Conservation (phyloP, 2,329 filamentous ascomycete genomes). For the Podosphaera leucotricha region DNA sequence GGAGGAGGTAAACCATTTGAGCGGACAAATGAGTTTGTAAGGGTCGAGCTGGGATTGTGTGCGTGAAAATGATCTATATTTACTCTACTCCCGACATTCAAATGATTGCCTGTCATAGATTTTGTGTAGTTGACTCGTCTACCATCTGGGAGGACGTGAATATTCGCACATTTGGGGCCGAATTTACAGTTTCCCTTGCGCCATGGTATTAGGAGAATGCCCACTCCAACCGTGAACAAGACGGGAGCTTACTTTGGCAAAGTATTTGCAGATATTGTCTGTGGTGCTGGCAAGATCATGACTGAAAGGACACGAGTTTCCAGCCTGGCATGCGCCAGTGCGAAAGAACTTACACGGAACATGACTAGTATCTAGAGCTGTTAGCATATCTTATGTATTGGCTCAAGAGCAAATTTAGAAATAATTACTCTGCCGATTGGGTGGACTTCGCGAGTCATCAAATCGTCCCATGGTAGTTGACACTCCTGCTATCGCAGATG, state of each 20-base stretch:
- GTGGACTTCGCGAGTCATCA: constrained; percentile 37
- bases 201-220: background rate
- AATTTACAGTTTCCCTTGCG: constrained; percentile 92
- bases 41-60: constrained; percentile 46
- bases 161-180: constrained; percentile 88
- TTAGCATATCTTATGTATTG: constrained; percentile 2
- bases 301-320: constrained; percentile 85
- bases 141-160: constrained; percentile 85
- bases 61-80: constrained; percentile 40
- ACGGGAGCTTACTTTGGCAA: constrained; percentile 53
- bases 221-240: background rate
- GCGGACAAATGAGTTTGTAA: constrained; percentile 52
- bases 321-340: constrained; percentile 87
- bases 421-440: constrained; percentile 26
- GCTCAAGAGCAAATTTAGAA: background rate
- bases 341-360: constrained; percentile 99
- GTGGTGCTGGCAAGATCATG: constrained; percentile 70
- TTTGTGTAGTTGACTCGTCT: constrained; percentile 64
- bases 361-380: constrained; percentile 59
- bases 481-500: constrained; percentile 14
- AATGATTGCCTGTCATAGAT: constrained; percentile 22
- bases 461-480: constrained; percentile 20
- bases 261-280: constrained; percentile 94
- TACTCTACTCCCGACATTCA: constrained; percentile 42
- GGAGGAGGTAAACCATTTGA: constrained; percentile 23